Evolutionary conservation across 805 yeast species (phyloP).

Genomic region (Metschnikowia dekortorum): DNA sequence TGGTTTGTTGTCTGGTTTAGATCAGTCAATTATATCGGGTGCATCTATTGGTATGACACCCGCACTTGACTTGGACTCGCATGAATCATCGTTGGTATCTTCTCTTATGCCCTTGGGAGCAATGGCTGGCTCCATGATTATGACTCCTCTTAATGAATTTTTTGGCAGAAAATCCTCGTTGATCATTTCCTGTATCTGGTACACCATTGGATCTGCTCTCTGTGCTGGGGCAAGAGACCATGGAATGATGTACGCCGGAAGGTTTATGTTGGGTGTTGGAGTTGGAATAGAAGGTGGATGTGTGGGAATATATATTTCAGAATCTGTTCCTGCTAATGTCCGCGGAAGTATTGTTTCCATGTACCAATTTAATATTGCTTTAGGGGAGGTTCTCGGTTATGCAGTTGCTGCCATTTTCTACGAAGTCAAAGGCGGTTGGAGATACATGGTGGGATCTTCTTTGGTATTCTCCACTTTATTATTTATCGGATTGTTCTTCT

Average conservation of each 20-base stretch:
- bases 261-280: constrained; percentile 59
- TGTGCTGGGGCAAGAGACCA: constrained; percentile 43
- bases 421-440: constrained; percentile 56
- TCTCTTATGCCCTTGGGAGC: constrained; percentile 70
- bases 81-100: constrained; percentile 50
- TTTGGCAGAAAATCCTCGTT: constrained; percentile 55
- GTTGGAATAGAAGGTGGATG: constrained; percentile 65
- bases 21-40: constrained; percentile 64
- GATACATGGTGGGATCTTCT: constrained; percentile 63
- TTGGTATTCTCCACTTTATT: constrained; percentile 52
- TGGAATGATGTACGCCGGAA: constrained; percentile 44
- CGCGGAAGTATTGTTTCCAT: constrained; percentile 60
- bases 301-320: constrained; percentile 60
- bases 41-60: constrained; percentile 50
- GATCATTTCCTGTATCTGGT: constrained; percentile 53
- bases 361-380: constrained; percentile 61
- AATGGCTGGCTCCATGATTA: constrained; percentile 54
- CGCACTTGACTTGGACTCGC: constrained; percentile 35
- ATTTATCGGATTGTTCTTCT: constrained; percentile 46
- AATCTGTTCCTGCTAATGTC: constrained; percentile 52
- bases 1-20: constrained; percentile 63
- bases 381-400: constrained; percentile 63
- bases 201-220: constrained; percentile 56
- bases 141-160: constrained; percentile 54
- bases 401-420: constrained; percentile 61